Evolutionary conservation across 108 stramenopile genomes (phyloP).

Genomic region (Cyclotella baltica): DNA sequence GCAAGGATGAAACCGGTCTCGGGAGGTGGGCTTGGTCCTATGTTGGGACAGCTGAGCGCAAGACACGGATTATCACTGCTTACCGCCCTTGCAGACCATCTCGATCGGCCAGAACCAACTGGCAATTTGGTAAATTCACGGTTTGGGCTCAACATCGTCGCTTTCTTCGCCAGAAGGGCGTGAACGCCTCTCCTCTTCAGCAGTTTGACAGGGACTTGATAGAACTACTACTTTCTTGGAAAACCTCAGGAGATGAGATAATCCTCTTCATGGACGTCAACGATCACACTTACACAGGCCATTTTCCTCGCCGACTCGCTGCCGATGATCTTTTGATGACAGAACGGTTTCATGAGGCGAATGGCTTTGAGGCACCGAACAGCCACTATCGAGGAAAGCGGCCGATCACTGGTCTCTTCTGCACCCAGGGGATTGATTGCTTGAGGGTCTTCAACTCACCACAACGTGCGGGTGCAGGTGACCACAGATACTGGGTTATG

Average conservation of each 20-base stretch:
- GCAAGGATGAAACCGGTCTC: not conserved
- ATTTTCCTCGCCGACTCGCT: not conserved
- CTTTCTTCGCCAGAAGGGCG: not conserved
- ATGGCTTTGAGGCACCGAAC: conserved; percentile 1
- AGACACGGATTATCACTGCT: not conserved
- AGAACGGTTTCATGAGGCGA: not conserved
- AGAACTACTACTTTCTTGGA: not conserved
- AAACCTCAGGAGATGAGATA: not conserved
- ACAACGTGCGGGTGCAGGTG: not conserved
- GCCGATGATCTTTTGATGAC: not conserved
- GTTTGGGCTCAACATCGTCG: not conserved
- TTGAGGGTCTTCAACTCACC: not conserved
- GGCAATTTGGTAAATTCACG: not conserved
- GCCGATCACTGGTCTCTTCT: not conserved
- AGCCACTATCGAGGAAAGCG: not conserved
- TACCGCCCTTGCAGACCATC: not conserved
- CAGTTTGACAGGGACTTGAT: not conserved
- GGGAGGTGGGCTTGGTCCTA: not conserved
- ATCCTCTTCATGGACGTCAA: conserved; percentile 6
- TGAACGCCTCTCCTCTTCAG: not conserved
- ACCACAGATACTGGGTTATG: not conserved
- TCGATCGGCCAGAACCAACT: not conserved
- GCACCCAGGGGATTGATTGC: not conserved
- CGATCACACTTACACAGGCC: not conserved
- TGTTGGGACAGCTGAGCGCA: not conserved